Percentiles rank a stretch among this genome's conserved stretches.
phyloP scores from a whole-genome alignment of 495 filamentous ascomycete genomes.

The Aspergillus taichungensis region DNA sequence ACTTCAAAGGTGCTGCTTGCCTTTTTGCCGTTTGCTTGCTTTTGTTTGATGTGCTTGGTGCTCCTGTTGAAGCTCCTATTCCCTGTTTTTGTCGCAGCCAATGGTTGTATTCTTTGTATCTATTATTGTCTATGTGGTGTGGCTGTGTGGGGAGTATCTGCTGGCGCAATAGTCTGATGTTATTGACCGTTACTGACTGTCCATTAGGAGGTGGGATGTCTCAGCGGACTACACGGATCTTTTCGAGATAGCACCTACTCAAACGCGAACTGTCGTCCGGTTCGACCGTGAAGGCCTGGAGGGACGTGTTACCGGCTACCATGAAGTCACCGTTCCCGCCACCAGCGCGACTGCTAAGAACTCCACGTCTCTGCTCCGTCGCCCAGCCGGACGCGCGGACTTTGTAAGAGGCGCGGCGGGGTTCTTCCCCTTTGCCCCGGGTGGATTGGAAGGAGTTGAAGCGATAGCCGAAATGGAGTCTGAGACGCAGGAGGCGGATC shows the following conservation, averaged over 20 bases:
- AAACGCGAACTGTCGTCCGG: conserved; percentile 84
- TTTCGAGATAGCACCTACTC: conserved; percentile 80
- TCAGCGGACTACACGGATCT: conserved; percentile 67
- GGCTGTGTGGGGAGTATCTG: too few species aligned
- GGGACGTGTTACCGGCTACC: conserved; percentile 87
- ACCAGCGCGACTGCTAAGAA: conserved; percentile 90
- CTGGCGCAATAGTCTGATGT: not conserved
- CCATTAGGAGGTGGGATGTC: conserved; percentile 65
- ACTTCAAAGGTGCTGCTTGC: conserved; percentile 55
- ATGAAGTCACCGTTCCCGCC: conserved; percentile 87
- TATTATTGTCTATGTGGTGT: too few species aligned
- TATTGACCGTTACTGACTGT: conserved; percentile 9
- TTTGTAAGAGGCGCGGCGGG: conserved; percentile 94
- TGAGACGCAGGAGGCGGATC: conserved; percentile 37
- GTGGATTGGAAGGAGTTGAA: conserved; percentile 82
- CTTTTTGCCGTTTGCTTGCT: not conserved
- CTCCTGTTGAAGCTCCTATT: too few species aligned
- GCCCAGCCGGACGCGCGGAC: conserved; percentile 79
- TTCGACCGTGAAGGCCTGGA: conserved; percentile 90
- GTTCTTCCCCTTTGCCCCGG: conserved; percentile 92
- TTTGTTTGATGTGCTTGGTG: not conserved
- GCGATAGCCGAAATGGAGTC: conserved; percentile 69
- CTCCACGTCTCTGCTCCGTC: conserved; percentile 81
- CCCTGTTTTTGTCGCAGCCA: too few species aligned
- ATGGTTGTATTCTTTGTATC: too few species aligned